A percentile compares a stretch with the other conserved stretches of the same genome.
These are phyloP conservation scores for Guillardia theta DNA, from an alignment of 78 protist species.

Conservation along the genomic window DNA sequence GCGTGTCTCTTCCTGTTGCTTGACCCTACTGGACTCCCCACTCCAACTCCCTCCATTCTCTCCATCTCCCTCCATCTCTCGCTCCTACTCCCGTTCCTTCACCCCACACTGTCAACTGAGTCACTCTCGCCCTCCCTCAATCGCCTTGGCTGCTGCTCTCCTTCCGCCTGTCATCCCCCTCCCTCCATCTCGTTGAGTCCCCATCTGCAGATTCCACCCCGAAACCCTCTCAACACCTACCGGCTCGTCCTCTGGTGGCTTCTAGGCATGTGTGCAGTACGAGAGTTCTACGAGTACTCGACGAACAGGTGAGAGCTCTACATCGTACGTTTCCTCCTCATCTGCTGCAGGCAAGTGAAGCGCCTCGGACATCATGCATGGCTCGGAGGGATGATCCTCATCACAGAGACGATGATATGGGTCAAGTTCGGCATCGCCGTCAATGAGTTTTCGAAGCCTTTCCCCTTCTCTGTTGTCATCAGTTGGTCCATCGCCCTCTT, in stretches of 20 bases:
- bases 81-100: not conserved
- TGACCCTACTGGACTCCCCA: too few relatives aligned
- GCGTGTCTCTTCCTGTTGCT: not conserved
- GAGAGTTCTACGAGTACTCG: not conserved
- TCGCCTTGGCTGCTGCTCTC: not conserved
- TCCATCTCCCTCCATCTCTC: not conserved
- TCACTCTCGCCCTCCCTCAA: not conserved
- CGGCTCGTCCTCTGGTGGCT: not conserved
- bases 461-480: not conserved
- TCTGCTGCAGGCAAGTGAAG: not conserved
- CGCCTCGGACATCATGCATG: not conserved
- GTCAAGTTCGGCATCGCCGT: not conserved
- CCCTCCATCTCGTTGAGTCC: too few relatives aligned
- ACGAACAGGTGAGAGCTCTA: not conserved
- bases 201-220: conserved; percentile 9
- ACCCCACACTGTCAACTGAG: not conserved
- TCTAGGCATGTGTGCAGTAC: not conserved
- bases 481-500: not conserved
- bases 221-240: not conserved
- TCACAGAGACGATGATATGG: not conserved
- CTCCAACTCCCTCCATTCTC: not conserved
- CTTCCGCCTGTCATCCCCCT: too few relatives aligned
- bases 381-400: not conserved
- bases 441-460: not conserved
- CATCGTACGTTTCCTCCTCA: not conserved